These are phyloP conservation scores for Alectoria sarmentosa DNA, from an alignment of 495 filamentous ascomycete genomes.

Conservation along the genomic window DNA sequence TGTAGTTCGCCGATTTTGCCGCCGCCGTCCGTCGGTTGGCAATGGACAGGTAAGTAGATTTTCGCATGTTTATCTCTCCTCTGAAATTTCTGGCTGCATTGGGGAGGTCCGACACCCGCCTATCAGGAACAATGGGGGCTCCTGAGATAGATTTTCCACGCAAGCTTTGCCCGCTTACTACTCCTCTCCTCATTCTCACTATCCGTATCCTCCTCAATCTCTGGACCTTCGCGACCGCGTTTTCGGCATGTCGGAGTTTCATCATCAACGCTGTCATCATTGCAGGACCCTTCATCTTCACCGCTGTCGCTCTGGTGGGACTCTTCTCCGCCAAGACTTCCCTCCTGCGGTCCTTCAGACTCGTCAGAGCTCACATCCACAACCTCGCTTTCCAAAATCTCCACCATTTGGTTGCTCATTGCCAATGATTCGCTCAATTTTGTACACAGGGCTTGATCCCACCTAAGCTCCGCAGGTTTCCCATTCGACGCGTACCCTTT, in stretches of 20 bases:
- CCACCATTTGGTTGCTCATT: neutral
- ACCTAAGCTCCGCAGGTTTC: neutral
- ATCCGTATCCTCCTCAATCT: neutral
- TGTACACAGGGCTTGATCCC: neutral
- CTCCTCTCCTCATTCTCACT: neutral
- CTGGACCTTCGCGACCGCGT: neutral
- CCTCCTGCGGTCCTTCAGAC: too few species aligned
- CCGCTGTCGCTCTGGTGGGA: too few species aligned
- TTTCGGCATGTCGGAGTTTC: neutral
- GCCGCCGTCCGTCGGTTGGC: too few species aligned
- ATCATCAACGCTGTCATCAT: too few species aligned
- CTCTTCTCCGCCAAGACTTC: too few species aligned
- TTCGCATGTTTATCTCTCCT: too few species aligned
- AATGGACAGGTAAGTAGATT: too few species aligned
- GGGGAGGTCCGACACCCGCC: too few species aligned
- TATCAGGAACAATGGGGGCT: neutral
- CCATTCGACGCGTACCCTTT: neutral
- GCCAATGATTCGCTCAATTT: neutral
- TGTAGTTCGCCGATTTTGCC: too few species aligned
- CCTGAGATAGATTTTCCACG: neutral
- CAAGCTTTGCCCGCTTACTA: neutral
- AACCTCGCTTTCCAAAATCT: neutral
- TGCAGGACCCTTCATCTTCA: too few species aligned
- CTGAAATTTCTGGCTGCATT: too few species aligned
- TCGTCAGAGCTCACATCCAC: neutral